These are phyloP conservation scores for Fagus crenata DNA, from an alignment of 306 rosid species.

Conservation along the genomic window DNA sequence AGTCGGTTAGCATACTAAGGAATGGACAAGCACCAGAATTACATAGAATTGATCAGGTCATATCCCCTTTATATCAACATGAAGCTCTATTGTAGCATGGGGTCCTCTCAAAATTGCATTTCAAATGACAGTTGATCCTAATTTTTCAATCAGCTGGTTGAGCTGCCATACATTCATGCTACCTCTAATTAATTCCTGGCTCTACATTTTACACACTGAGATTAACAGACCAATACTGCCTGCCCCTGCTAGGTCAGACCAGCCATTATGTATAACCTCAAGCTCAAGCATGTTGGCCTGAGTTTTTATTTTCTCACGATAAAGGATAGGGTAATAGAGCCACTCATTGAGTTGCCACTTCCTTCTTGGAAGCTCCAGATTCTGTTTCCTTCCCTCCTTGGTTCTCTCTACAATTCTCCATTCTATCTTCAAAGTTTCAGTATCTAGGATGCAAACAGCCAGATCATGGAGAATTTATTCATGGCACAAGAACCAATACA, in stretches of 20 bases:
- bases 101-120: not conserved
- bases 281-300: not conserved
- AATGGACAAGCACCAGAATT: not conserved
- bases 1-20: conserved; percentile 9
- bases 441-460: not conserved
- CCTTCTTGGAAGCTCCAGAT: conserved; percentile 4
- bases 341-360: not conserved
- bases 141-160: not conserved
- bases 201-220: not conserved
- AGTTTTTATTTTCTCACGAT: not conserved
- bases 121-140: not conserved
- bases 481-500: conserved; percentile 1
- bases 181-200: not conserved
- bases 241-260: not conserved
- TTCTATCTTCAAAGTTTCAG: conserved; percentile 6
- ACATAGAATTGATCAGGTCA: not conserved
- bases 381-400: conserved; percentile 5
- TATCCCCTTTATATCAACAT: not conserved
- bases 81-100: not conserved
- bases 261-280: not conserved
- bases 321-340: not conserved
- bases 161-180: not conserved
- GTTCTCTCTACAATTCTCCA: not conserved
- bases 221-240: not conserved
- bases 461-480: not conserved